Percentiles rank a stretch among this genome's conserved stretches.
phyloP scores from a whole-genome alignment of 2,329 filamentous ascomycete genomes.

The Xylariales sp. region DNA sequence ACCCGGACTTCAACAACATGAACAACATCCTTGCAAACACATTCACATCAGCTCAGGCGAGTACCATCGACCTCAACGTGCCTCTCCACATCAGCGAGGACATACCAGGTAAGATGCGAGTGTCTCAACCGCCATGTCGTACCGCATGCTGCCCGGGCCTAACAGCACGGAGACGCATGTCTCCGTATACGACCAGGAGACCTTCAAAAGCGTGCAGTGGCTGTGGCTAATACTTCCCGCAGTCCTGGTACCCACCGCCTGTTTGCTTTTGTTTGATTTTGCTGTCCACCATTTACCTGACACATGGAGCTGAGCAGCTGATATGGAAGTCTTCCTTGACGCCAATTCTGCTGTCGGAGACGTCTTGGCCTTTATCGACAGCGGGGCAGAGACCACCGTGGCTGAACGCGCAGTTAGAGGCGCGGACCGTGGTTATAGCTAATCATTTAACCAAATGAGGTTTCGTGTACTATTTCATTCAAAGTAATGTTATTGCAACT shows the following conservation, averaged over 20 bases:
- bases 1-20: background rate
- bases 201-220: conserved; percentile 1
- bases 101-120: background rate
- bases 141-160: conserved; percentile 3
- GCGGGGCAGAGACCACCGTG: conserved; percentile 2
- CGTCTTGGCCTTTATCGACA: background rate
- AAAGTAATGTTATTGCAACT: too few species aligned
- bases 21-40: background rate
- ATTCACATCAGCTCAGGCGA: background rate
- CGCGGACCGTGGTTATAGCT: conserved; percentile 3
- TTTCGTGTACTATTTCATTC: too few species aligned
- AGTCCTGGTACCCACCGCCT: background rate
- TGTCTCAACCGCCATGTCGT: conserved; percentile 1
- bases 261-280: background rate
- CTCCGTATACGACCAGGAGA: background rate
- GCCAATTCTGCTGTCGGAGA: background rate
- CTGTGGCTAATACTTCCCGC: conserved; percentile 2
- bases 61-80: background rate
- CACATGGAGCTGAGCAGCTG: conserved; percentile 1
- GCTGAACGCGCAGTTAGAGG: background rate
- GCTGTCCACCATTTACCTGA: background rate
- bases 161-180: background rate
- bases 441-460: conserved; percentile 3
- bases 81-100: background rate
- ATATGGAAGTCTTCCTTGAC: conserved; percentile 8